A percentile compares a stretch with the other conserved stretches of the same genome.
Evolutionary conservation across 768 basidiomycete species (phyloP).

Genomic region (Ramaria rubella): DNA sequence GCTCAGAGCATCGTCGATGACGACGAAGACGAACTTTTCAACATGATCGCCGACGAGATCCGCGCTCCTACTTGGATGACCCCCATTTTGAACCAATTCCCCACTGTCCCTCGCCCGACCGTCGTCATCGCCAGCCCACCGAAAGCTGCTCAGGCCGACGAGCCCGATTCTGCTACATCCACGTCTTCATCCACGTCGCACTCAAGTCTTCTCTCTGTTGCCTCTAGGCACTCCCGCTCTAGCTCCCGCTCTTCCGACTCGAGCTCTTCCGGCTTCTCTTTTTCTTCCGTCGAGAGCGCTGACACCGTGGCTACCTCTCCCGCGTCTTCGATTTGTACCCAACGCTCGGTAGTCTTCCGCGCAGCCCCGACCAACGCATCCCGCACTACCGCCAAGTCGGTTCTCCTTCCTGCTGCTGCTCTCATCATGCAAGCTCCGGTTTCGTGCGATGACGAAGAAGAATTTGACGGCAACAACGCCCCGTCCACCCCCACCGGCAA

Average conservation of each 20-base stretch:
- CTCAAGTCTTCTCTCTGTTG: conserved; percentile 52
- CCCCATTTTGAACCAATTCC: conserved; percentile 56
- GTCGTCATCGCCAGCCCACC: not conserved
- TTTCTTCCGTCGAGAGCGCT: conserved; percentile 46
- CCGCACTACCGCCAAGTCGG: not conserved
- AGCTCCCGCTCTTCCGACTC: conserved; percentile 65
- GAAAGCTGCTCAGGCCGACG: not conserved
- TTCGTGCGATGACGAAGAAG: conserved; percentile 3
- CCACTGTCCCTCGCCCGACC: conserved; percentile 28
- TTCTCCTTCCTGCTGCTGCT: not conserved
- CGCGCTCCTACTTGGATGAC: conserved; percentile 63
- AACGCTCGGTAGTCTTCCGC: conserved; percentile 16
- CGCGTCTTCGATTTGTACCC: conserved; percentile 36
- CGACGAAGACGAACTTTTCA: conserved; percentile 63
- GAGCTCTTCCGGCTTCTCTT: conserved; percentile 62
- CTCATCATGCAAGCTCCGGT: conserved; percentile 9
- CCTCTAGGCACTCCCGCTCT: conserved; percentile 46
- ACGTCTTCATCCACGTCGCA: conserved; percentile 32
- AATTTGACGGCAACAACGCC: not conserved
- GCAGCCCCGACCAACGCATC: conserved; percentile 25
- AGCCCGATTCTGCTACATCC: conserved; percentile 6
- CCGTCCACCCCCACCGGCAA: not conserved
- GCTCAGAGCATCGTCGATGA: conserved; percentile 74
- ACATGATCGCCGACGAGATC: conserved; percentile 67
- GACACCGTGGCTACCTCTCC: conserved; percentile 32